Percentiles rank a stretch among this genome's conserved stretches.
phyloP scores from a whole-genome alignment of 345 rosid species.

The Excoecaria cochinchinensis region DNA sequence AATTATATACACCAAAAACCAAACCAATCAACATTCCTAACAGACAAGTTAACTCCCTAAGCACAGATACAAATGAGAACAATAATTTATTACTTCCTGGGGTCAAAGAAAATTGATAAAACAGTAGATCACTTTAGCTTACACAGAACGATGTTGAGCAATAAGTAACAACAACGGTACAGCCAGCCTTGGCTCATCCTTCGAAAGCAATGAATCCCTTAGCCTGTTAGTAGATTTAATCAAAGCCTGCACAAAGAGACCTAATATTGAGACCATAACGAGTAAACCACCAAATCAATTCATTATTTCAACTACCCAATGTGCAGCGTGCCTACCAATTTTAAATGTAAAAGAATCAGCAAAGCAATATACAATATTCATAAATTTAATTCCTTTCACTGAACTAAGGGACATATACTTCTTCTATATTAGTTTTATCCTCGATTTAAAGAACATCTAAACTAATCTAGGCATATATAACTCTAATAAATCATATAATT shows the following conservation, averaged over 20 bases:
- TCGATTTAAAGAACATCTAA: background rate
- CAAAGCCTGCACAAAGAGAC: constrained; percentile 64
- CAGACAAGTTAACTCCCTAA: background rate
- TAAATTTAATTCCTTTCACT: background rate
- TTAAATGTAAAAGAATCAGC: background rate
- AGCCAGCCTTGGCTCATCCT: constrained; percentile 93
- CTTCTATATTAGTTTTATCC: background rate
- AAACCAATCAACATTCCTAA: background rate
- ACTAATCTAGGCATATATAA: background rate
- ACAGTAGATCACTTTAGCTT: constrained; percentile 34
- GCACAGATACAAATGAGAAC: background rate
- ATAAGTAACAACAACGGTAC: constrained; percentile 84
- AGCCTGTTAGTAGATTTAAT: constrained; percentile 88
- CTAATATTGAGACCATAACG: background rate
- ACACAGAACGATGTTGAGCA: constrained; percentile 96
- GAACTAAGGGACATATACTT: background rate
- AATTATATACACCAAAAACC: background rate
- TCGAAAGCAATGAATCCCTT: constrained; percentile 87
- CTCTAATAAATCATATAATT: background rate
- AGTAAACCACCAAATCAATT: background rate
- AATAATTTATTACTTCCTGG: background rate
- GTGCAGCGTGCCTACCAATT: background rate
- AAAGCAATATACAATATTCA: background rate
- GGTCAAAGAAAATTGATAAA: constrained; percentile 3
- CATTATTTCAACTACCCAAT: background rate